These are phyloP conservation scores for Dictyostelium purpureum DNA, from an alignment of 78 protist genomes.

Conservation along the genomic window DNA sequence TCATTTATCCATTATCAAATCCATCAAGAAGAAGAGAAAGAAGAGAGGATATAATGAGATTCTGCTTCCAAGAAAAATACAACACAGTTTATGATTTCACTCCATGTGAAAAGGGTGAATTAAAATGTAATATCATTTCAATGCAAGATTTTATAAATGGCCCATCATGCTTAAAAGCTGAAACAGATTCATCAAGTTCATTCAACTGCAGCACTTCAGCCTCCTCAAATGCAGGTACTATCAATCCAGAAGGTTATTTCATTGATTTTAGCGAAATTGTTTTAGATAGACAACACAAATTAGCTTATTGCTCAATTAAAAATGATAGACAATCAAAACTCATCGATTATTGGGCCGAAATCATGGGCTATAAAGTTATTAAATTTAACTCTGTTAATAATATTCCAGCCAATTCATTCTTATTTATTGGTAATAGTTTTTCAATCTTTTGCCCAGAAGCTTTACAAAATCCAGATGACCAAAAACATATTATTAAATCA, in stretches of 20 bases:
- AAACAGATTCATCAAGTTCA: background rate
- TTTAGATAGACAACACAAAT: conserved; percentile 40
- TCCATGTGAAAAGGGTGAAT: conserved; percentile 30
- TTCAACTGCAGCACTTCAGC: background rate
- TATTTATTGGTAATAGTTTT: conserved; percentile 12
- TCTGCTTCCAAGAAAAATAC: conserved; percentile 34
- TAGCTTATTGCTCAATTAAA: conserved; percentile 20
- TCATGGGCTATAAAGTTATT: conserved; percentile 21
- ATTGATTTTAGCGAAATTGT: conserved; percentile 43
- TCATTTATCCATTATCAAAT: conserved; percentile 53
- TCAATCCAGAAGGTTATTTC: background rate
- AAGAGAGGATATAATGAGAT: conserved; percentile 35
- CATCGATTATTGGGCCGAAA: conserved; percentile 6
- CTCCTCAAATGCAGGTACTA: background rate
- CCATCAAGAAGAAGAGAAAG: conserved; percentile 49
- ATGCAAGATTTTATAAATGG: background rate
- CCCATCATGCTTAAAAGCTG: background rate
- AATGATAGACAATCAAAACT: background rate
- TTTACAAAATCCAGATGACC: background rate
- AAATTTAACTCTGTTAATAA: background rate
- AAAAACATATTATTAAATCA: background rate
- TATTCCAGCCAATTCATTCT: background rate
- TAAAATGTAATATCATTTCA: background rate
- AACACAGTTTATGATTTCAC: conserved; percentile 45
- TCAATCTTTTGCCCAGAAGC: conserved; percentile 58